phyloP scores from a whole-genome alignment of 2,329 filamentous ascomycete genomes.

The Hymenoscyphus fructigenus region DNA sequence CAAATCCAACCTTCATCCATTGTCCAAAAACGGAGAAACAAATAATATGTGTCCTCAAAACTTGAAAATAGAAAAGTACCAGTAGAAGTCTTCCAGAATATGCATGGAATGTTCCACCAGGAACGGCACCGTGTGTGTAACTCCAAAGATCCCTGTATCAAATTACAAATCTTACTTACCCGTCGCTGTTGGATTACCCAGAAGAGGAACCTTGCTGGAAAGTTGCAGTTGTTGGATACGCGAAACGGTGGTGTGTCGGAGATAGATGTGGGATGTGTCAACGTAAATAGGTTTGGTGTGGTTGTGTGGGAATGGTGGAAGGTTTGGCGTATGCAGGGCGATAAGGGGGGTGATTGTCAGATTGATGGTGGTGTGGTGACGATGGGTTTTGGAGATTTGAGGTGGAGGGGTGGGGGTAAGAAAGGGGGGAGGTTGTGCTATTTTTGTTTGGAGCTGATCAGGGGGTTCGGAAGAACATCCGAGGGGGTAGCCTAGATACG shows the following conservation, averaged over 20 bases:
- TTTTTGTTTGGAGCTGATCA: too few species aligned
- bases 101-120: slow-evolving; percentile 2
- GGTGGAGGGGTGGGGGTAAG: neutral
- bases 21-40: too few species aligned
- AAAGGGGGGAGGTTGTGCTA: too few species aligned
- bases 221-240: neutral
- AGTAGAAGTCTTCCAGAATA: neutral
- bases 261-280: neutral
- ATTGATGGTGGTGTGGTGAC: too few species aligned
- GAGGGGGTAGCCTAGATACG: too few species aligned
- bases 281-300: neutral
- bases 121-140: neutral
- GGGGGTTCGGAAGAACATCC: too few species aligned
- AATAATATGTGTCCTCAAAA: neutral
- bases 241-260: neutral
- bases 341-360: too few species aligned
- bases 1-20: too few species aligned
- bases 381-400: neutral
- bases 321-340: too few species aligned
- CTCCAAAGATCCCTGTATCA: neutral
- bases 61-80: neutral
- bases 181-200: too few species aligned
- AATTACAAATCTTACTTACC: neutral
- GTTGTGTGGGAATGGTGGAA: too few species aligned
- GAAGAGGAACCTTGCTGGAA: neutral